These are phyloP conservation scores for Diplodia mutila DNA, from an alignment of 2,329 filamentous ascomycete genomes.

Conservation along the genomic window DNA sequence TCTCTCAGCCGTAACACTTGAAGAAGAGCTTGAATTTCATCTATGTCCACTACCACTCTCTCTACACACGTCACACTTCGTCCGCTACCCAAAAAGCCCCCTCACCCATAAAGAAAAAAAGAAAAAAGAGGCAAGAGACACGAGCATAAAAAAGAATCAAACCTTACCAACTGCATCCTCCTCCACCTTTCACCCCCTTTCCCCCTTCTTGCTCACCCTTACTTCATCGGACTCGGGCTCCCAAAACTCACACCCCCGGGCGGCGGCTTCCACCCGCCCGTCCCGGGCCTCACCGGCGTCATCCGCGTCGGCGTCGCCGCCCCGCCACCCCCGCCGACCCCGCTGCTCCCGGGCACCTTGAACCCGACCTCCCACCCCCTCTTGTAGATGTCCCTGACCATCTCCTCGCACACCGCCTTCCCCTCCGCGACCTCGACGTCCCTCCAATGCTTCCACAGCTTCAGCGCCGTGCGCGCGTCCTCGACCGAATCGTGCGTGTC, in stretches of 20 bases:
- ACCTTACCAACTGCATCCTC: neutral
- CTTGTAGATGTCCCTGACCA: slow-evolving; percentile 84
- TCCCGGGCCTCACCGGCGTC: slow-evolving; percentile 31
- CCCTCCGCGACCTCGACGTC: slow-evolving; percentile 91
- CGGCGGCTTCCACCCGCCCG: slow-evolving; percentile 28
- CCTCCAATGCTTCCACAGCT: slow-evolving; percentile 83
- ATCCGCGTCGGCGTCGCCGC: neutral
- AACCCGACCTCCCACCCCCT: slow-evolving; percentile 60
- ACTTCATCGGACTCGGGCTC: slow-evolving; percentile 42
- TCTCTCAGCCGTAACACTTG: neutral
- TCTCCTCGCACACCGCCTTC: slow-evolving; percentile 79
- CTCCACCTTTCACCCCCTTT: neutral
- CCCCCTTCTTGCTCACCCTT: neutral
- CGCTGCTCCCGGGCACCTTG: slow-evolving; percentile 38
- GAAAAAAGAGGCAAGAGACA: neutral
- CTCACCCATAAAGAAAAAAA: neutral
- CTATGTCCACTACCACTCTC: neutral
- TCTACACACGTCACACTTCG: neutral
- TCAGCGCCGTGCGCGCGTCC: slow-evolving; percentile 87
- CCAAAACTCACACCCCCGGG: slow-evolving; percentile 34
- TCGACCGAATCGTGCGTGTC: slow-evolving; percentile 95
- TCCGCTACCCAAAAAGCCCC: neutral
- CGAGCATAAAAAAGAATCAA: no score
- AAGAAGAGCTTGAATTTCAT: neutral
- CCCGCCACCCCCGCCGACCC: slow-evolving; percentile 27